phyloP scores from a whole-genome alignment of 495 filamentous ascomycete species.

The Glonium stellatum region DNA sequence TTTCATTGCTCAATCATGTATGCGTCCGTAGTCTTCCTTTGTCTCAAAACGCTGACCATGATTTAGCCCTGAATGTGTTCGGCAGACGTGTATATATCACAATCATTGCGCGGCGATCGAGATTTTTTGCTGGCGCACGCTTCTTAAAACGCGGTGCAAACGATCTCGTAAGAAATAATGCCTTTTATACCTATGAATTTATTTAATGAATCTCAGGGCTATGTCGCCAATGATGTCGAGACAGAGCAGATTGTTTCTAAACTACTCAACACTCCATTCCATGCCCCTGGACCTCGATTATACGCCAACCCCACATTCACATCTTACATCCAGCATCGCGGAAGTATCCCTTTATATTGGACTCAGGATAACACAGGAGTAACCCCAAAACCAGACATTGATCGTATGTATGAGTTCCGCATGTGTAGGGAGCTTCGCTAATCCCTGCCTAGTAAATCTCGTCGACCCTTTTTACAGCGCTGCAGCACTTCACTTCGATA shows the following conservation, averaged over 20 bases:
- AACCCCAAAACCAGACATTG: slow-evolving; percentile 90
- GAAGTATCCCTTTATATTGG: slow-evolving; percentile 96
- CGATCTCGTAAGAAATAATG: slow-evolving; percentile 46
- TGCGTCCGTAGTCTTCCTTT: too few species aligned
- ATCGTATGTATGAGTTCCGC: slow-evolving; percentile 34
- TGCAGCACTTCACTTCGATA: slow-evolving; percentile 94
- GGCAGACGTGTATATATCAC: slow-evolving; percentile 84
- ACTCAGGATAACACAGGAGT: slow-evolving; percentile 95
- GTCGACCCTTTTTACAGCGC: slow-evolving; percentile 93
- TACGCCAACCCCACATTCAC: slow-evolving; percentile 88
- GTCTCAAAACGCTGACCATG: too few species aligned
- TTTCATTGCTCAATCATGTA: slow-evolving; percentile 69
- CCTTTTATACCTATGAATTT: too few species aligned
- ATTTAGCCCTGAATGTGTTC: slow-evolving; percentile 29
- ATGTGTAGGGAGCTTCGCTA: too few species aligned
- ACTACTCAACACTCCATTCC: slow-evolving; percentile 87
- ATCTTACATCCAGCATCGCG: slow-evolving; percentile 93
- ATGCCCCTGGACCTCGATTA: slow-evolving; percentile 77
- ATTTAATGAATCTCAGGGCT: slow-evolving; percentile 43
- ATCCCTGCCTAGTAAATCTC: slow-evolving; percentile 53
- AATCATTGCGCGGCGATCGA: slow-evolving; percentile 83
- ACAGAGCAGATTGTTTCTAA: slow-evolving; percentile 98
- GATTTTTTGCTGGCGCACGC: slow-evolving; percentile 88
- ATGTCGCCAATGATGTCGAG: slow-evolving; percentile 98
- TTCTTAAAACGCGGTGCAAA: slow-evolving; percentile 95